These are phyloP conservation scores for Cadophora luteo-olivacea DNA, from an alignment of 2,329 filamentous ascomycete genomes.

Conservation along the genomic window DNA sequence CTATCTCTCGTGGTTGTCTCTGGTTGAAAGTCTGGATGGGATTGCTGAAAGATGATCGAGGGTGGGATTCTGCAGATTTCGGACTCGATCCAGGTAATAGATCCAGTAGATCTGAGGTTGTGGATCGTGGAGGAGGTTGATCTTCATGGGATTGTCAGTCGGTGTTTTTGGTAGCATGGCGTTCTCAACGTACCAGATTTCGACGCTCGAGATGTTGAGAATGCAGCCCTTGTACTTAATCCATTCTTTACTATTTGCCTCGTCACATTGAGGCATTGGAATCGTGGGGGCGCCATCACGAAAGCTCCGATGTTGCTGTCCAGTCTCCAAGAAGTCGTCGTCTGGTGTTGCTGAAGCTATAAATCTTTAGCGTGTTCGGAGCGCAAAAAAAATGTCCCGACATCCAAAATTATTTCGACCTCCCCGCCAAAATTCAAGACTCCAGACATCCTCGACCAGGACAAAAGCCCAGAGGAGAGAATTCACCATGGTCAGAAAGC, in stretches of 20 bases:
- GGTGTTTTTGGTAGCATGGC: conserved; percentile 20
- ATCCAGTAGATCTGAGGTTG: conserved; percentile 19
- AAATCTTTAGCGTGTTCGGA: conserved; percentile 29
- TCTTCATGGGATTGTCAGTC: conserved; percentile 12
- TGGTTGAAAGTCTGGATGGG: not conserved
- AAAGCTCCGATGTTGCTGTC: not conserved
- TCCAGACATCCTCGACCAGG: not conserved
- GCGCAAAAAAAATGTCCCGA: conserved; percentile 33
- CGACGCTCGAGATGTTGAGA: conserved; percentile 38
- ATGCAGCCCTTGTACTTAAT: conserved; percentile 30
- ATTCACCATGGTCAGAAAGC: conserved; percentile 83
- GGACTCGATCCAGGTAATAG: conserved; percentile 19
- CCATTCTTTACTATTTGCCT: conserved; percentile 25
- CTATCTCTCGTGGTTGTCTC: not conserved
- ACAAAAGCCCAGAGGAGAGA: not conserved
- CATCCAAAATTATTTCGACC: conserved; percentile 33
- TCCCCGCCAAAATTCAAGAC: conserved; percentile 23
- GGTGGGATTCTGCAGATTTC: not conserved
- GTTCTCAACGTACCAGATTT: conserved; percentile 35
- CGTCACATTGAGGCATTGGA: conserved; percentile 41
- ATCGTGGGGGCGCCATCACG: conserved; percentile 40
- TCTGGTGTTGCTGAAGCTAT: conserved; percentile 14
- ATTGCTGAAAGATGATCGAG: conserved; percentile 17
- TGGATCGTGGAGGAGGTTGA: conserved; percentile 17
- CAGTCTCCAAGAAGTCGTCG: conserved; percentile 13